Evolutionary conservation across 1,284 basidiomycete genomes (phyloP).

Genomic region (Grifola frondosa): DNA sequence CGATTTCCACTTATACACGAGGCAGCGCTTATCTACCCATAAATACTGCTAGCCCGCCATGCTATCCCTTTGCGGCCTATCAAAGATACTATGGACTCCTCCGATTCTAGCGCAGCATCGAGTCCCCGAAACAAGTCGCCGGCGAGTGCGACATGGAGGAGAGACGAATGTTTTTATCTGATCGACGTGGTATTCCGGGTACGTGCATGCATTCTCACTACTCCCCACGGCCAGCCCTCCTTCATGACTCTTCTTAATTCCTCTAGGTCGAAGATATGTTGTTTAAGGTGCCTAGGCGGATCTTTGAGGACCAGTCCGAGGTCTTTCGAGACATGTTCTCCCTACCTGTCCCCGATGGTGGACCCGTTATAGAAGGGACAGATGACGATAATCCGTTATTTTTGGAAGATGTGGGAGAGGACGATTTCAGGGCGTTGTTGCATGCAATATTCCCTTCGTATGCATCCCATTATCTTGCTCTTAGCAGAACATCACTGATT

Average conservation of each 20-base stretch:
- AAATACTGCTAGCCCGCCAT: too few relatives aligned
- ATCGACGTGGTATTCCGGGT: slow-evolving; percentile 10
- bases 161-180: slow-evolving; percentile 4
- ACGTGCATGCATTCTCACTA: background rate
- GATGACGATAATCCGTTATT: background rate
- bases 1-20: too few relatives aligned
- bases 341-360: background rate
- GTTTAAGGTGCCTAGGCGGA: slow-evolving; percentile 8
- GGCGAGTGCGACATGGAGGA: background rate
- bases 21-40: too few relatives aligned
- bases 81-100: too few relatives aligned
- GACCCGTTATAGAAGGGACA: background rate
- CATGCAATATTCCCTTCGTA: slow-evolving; percentile 4
- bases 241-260: background rate
- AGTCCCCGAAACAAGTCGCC: background rate
- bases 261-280: slow-evolving; percentile 3
- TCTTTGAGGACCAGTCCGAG: slow-evolving; percentile 5
- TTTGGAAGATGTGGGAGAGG: background rate
- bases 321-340: background rate
- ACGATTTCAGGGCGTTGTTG: slow-evolving; percentile 5
- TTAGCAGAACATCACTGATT: background rate
- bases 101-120: too few relatives aligned
- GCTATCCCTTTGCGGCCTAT: too few relatives aligned
- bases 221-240: background rate
- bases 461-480: background rate